These are phyloP conservation scores for Leishmania arabica DNA, from an alignment of 208 protist species.

Conservation along the genomic window DNA sequence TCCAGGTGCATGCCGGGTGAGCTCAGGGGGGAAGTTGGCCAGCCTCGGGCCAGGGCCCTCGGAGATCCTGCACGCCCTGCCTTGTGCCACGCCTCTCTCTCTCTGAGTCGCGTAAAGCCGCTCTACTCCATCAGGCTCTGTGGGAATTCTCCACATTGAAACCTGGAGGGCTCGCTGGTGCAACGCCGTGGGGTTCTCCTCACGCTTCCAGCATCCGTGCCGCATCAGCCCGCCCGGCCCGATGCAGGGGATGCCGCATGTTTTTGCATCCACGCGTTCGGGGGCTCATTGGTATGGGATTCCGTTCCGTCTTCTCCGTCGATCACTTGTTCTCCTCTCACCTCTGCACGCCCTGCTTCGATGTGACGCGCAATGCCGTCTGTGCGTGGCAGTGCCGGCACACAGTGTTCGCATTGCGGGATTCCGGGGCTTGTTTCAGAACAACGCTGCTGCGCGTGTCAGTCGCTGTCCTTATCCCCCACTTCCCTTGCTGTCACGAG, in stretches of 20 bases:
- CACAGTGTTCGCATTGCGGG: background rate
- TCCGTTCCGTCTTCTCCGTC: background rate
- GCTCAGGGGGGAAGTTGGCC: background rate
- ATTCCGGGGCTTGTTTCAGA: background rate
- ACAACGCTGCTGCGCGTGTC: background rate
- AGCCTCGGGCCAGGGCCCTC: background rate
- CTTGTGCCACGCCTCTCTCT: background rate
- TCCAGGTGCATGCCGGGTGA: background rate
- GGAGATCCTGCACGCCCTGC: background rate
- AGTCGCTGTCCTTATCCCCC: background rate
- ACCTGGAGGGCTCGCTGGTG: background rate
- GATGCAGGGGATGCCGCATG: background rate
- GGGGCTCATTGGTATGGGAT: background rate
- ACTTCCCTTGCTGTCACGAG: background rate
- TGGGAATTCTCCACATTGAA: background rate
- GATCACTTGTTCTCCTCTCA: background rate
- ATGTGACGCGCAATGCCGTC: background rate
- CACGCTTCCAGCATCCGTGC: background rate
- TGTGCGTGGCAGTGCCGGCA: background rate
- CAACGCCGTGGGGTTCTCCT: background rate
- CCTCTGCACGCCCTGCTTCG: background rate
- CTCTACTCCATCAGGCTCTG: background rate
- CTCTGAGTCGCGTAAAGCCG: background rate
- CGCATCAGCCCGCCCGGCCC: background rate
- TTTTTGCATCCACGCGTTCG: background rate